Evolutionary conservation across 495 filamentous ascomycete species (phyloP).

Genomic region (Darksidea phi): DNA sequence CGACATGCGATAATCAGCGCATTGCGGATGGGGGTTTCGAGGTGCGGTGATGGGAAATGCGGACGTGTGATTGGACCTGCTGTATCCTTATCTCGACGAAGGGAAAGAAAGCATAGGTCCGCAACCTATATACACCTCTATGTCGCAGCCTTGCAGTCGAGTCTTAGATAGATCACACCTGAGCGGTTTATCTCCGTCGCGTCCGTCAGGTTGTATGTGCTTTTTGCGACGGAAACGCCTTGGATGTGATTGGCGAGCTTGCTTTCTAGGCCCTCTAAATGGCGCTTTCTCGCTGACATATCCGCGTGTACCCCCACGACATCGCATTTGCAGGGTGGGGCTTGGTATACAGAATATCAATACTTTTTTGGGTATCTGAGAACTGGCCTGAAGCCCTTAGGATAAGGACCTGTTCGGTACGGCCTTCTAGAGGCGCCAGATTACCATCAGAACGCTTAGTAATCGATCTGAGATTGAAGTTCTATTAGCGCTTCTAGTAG

Average conservation of each 20-base stretch:
- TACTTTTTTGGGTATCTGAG: too few species aligned
- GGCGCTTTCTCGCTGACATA: not conserved
- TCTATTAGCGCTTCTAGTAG: too few species aligned
- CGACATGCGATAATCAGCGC: not conserved
- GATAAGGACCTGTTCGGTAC: too few species aligned
- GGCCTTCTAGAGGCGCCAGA: too few species aligned
- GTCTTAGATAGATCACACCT: not conserved
- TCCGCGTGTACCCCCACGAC: not conserved
- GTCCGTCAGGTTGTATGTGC: not conserved
- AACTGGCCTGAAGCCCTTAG: too few species aligned
- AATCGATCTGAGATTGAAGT: too few species aligned
- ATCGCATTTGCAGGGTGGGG: too few species aligned
- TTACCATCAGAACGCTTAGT: too few species aligned
- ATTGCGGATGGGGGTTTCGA: not conserved
- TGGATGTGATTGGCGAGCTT: too few species aligned
- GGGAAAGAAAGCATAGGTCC: not conserved
- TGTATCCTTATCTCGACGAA: not conserved
- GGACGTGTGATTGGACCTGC: not conserved
- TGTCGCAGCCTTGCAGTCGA: not conserved
- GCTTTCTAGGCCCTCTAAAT: not conserved
- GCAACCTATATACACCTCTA: not conserved
- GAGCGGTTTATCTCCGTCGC: not conserved
- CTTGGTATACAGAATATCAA: too few species aligned
- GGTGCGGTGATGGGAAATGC: not conserved
- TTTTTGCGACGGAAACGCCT: not conserved